phyloP scores from a whole-genome alignment of 148 eudicot species.

The Rhododendron simsii region DNA sequence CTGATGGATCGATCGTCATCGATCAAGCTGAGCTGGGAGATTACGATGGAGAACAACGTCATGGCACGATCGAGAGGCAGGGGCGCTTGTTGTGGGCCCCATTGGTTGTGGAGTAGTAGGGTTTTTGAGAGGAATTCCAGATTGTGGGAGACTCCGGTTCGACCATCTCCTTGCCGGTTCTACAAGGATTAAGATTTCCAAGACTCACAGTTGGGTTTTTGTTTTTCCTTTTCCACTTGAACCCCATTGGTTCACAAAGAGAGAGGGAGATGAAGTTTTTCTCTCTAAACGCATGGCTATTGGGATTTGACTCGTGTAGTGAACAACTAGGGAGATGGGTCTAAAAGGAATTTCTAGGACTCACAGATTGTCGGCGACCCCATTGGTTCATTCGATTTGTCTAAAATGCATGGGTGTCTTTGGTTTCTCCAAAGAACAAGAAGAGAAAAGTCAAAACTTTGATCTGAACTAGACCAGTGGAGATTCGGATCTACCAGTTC shows the following conservation, averaged over 20 bases:
- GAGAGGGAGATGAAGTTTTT: neutral
- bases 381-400: neutral
- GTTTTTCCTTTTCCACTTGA: neutral
- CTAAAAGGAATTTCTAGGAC: neutral
- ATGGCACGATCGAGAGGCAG: too few relatives aligned
- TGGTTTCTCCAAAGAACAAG: neutral
- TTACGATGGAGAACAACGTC: too few relatives aligned
- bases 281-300: slow-evolving; percentile 7
- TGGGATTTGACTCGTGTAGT: slow-evolving; percentile 2
- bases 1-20: too few relatives aligned
- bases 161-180: neutral
- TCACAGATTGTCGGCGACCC: too few relatives aligned
- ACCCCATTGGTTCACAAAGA: neutral
- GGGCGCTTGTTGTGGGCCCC: too few relatives aligned
- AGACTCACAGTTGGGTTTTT: slow-evolving; percentile 9
- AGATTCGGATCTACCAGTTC: neutral
- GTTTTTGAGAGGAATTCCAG: neutral
- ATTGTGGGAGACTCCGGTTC: neutral
- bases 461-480: neutral
- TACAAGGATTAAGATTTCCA: neutral
- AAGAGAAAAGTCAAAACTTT: slow-evolving; percentile 6
- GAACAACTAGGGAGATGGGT: neutral
- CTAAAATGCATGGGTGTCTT: neutral
- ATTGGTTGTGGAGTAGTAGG: too few relatives aligned
- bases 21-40: too few relatives aligned